A percentile compares a stretch with the other conserved stretches of the same genome.
phyloP scores from a whole-genome alignment of 2,329 filamentous ascomycete species.

The Neofusicoccum umdonicola region DNA sequence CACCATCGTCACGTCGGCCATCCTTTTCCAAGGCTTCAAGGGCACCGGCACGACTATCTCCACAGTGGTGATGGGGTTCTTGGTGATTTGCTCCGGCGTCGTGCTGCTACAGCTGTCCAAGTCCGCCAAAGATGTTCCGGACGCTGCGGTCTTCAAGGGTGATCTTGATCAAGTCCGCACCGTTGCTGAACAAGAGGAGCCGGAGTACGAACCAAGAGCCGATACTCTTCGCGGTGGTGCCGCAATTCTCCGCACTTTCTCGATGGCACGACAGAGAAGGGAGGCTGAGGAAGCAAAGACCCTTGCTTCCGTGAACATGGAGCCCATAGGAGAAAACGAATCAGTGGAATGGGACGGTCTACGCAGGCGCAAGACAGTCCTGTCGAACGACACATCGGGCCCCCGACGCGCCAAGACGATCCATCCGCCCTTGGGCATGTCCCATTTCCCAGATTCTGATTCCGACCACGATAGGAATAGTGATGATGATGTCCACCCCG shows the following conservation, averaged over 20 bases:
- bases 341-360: slow-evolving; percentile 90
- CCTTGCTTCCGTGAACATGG: slow-evolving; percentile 77
- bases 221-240: slow-evolving; percentile 91
- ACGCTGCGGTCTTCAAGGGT: slow-evolving; percentile 85
- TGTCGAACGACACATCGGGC: slow-evolving; percentile 30
- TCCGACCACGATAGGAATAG: slow-evolving; percentile 45
- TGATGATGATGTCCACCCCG: slow-evolving; percentile 41
- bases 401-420: slow-evolving; percentile 45
- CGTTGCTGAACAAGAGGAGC: slow-evolving; percentile 90
- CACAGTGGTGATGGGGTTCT: slow-evolving; percentile 88
- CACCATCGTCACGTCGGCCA: slow-evolving; percentile 89
- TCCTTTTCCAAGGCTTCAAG: slow-evolving; percentile 92
- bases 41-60: slow-evolving; percentile 76
- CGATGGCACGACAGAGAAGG: slow-evolving; percentile 69
- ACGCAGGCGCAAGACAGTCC: slow-evolving; percentile 65
- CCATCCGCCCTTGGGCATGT: slow-evolving; percentile 85
- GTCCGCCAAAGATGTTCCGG: slow-evolving; percentile 94
- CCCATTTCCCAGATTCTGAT: slow-evolving; percentile 70
- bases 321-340: slow-evolving; percentile 75
- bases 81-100: slow-evolving; percentile 90
- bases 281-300: slow-evolving; percentile 77
- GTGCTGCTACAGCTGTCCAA: slow-evolving; percentile 94
- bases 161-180: slow-evolving; percentile 94
- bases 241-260: slow-evolving; percentile 82
- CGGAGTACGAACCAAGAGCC: slow-evolving; percentile 94